phyloP scores from a whole-genome alignment of 805 yeast species.

The Maudiozyma bulderi region DNA sequence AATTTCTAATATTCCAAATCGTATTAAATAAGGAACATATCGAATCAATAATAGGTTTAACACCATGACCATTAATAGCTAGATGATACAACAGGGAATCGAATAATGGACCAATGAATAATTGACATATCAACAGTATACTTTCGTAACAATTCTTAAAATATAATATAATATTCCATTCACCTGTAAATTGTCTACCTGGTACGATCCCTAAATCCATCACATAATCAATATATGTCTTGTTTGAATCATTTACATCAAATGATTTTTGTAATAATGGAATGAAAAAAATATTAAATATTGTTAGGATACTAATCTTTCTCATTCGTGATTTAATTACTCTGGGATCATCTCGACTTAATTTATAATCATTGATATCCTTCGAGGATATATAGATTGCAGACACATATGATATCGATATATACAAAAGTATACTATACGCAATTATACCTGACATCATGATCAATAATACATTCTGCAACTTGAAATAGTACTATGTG shows the following conservation, averaged over 20 bases:
- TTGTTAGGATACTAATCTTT: constrained; percentile 10
- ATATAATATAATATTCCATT: constrained; percentile 10
- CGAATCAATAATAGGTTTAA: no score
- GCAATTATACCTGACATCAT: background rate
- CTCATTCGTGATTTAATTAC: constrained; percentile 20
- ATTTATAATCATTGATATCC: constrained; percentile 12
- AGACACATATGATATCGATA: constrained; percentile 22
- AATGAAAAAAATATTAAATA: constrained; percentile 13
- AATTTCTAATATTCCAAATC: constrained; percentile 28
- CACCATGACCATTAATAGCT: constrained; percentile 4
- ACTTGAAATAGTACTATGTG: background rate
- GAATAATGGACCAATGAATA: constrained; percentile 21
- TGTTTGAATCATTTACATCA: background rate
- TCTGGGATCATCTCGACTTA: constrained; percentile 25
- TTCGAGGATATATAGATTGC: constrained; percentile 17
- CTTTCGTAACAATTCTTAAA: constrained; percentile 8
- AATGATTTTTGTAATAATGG: constrained; percentile 9
- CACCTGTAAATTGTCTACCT: constrained; percentile 10
- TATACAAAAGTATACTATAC: constrained; percentile 11
- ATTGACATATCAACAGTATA: constrained; percentile 9
- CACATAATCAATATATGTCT: constrained; percentile 8
- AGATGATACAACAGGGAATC: constrained; percentile 17
- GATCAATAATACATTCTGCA: background rate
- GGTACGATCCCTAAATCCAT: constrained; percentile 20
- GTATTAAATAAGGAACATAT: constrained; percentile 8